A percentile compares a stretch with the other conserved stretches of the same genome.
These are phyloP conservation scores for Chaetoceros muelleri DNA, from an alignment of 108 stramenopile genomes.

Conservation along the genomic window DNA sequence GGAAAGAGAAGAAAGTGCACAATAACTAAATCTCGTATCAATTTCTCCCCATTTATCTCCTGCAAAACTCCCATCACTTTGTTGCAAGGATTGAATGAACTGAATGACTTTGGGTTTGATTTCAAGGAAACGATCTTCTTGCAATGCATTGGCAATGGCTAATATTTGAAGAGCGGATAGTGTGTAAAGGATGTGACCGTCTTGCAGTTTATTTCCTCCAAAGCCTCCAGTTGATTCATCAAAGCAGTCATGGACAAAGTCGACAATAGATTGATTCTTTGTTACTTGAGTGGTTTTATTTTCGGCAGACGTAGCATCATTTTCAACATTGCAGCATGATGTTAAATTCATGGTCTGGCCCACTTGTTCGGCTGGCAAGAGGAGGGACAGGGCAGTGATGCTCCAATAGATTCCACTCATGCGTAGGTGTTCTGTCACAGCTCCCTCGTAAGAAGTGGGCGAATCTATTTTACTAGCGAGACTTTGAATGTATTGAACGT, in stretches of 20 bases:
- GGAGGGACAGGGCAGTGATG: conserved; percentile 78
- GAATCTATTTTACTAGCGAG: conserved; percentile 64
- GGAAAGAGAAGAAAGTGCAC: conserved; percentile 80
- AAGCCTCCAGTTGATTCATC: conserved; percentile 78
- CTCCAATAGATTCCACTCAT: conserved; percentile 98
- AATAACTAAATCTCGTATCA: conserved; percentile 98
- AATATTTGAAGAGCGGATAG: conserved; percentile 95
- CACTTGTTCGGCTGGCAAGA: conserved; percentile 50
- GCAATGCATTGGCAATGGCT: conserved; percentile 60
- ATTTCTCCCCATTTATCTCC: conserved; percentile 97
- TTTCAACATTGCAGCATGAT: background rate
- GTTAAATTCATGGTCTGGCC: conserved; percentile 43
- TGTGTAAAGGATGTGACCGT: conserved; percentile 96
- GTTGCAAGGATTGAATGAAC: conserved; percentile 86
- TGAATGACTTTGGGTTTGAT: conserved; percentile 20
- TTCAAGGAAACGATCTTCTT: conserved; percentile 36
- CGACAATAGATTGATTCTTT: conserved; percentile 50
- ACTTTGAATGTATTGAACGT: conserved; percentile 62
- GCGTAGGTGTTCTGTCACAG: conserved; percentile 87
- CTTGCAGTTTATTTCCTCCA: conserved; percentile 91
- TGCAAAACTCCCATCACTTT: conserved; percentile 90
- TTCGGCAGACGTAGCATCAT: conserved; percentile 11
- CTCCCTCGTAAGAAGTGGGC: conserved; percentile 80
- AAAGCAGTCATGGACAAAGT: conserved; percentile 88
- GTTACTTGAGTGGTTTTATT: conserved; percentile 5